A percentile compares a stretch with the other conserved stretches of the same genome.
phyloP scores from a whole-genome alignment of 75 land plant species.

The Azolla pinnata region DNA sequence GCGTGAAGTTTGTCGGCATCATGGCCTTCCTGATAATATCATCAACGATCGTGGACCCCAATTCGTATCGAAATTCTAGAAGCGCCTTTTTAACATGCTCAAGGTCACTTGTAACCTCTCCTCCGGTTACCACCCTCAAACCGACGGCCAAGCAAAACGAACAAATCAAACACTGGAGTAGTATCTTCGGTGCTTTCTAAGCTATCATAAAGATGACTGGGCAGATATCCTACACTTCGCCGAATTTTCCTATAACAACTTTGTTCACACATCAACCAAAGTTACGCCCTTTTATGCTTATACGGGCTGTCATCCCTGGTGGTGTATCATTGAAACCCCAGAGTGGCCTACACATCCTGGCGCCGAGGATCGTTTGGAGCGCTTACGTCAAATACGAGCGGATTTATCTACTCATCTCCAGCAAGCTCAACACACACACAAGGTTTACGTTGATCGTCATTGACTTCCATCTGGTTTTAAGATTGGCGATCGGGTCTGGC shows the following conservation, averaged over 20 bases:
- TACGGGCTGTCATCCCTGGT: slow-evolving; percentile 7
- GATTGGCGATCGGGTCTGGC: slow-evolving; percentile 3
- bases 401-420: slow-evolving; percentile 1
- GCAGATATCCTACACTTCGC: background rate
- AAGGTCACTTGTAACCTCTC: too few species aligned
- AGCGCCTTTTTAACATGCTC: too few species aligned
- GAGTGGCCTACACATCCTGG: background rate
- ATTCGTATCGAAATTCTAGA: too few species aligned
- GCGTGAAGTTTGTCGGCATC: background rate
- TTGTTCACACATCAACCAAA: slow-evolving; percentile 2
- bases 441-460: background rate
- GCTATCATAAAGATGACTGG: too few species aligned
- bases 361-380: background rate
- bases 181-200: too few species aligned
- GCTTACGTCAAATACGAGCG: background rate
- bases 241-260: background rate
- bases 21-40: slow-evolving; percentile 1
- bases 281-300: slow-evolving; percentile 1
- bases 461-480: background rate
- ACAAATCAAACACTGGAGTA: too few species aligned
- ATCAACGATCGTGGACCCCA: too few species aligned
- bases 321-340: background rate
- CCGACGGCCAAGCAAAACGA: too few species aligned
- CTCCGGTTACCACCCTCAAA: too few species aligned
- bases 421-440: background rate